Base-by-base conservation (phyloP, 208 protist genomes). In the Acanthamoeba triangularis region DNA sequence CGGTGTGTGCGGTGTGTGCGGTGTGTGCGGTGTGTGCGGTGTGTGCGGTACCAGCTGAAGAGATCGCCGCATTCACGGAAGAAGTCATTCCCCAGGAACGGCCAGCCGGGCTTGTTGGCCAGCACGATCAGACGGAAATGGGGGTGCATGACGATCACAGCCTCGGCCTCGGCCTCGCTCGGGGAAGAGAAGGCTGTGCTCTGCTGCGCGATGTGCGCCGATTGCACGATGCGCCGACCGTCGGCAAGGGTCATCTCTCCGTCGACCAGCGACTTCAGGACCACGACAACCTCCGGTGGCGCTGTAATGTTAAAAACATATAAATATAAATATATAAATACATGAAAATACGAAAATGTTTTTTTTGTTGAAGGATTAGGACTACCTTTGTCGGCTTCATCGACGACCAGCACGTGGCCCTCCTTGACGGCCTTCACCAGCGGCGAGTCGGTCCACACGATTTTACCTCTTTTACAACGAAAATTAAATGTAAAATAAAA, bases 371-470 rank as follows among this genome's bases (percentile, higher is more conserved):
- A 44, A n/a, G 78, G 78, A 28, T 8, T 8, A 8, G n/a, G 0
- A 69, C 2, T 3, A 90, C 82, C 82, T 97, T 99, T 99, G 97
- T 99, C 99, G 74, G 99, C 98, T 96, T 99, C 99, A 95, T 99
- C 99, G 14, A 93, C 65, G 35, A 99, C 98, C 35, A 99, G 97
- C 37, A 99, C 98, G 96, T 98, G 98, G 20, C 99, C 99, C 25
- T 97, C 92, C 93, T 97, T 97, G 18, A 98, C 98, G 63, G 99
- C 99, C 78, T 98, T 98, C 49, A 99, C 98, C 14, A 99, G 97
- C 65, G 99, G 98, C 33, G 98, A 98, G 96, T 99, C 98, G 65
- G 98, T 97, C 97, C 98, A 99, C 23, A 98, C 94, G 44, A 99
- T 97, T 44, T 98, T 96, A 16, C 99, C 99, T 20, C 95, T 97